Evolutionary conservation across 139 green algal genomes (phyloP), one percentile per base, ranked within the genome.

Genomic region (Diplosphaera chodatii): DNA sequence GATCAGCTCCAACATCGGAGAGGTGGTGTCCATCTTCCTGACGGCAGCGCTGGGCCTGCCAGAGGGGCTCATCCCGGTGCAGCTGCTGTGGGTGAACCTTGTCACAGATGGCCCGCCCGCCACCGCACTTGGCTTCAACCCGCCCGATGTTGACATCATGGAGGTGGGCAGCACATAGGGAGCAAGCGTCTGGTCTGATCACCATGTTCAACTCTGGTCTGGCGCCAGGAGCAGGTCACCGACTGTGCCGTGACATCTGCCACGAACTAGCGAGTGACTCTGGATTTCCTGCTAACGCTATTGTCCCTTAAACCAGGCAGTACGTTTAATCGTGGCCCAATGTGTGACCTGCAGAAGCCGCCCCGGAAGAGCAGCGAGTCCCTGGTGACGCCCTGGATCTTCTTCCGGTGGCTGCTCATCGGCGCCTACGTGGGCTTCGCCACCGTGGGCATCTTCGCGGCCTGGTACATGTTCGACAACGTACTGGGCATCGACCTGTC

Each of bases 41-140:
- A 97, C 96, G 1, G 95, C 95, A 2, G 91, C 93, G 10, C 85
- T 98, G 37, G 96, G 94, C 27, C 81, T 99, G 73, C 96, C 96
- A 1, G 95, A 99, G 83, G 88, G 88, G 65, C 88, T 98, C 31
- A 95, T 98, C 40, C 94, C 94, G 40, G 94, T 98, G 67, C 88
- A 96, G 84, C 85, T 98, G 80, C 89, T 97, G 68, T 99, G 96
- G 96, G 95, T 99, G 10, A 99, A 99, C 82, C 88, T 99, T 41
- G 96, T 99, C 23, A 99, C 95, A 1, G 96, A 99, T 75, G 96
- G 96, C 2, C 94, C 95, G 6, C 96, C 96, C 32, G 96, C 96
- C 64, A 99, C 96, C 1, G 96, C 96, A 13, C 89, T 99, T 23
- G 93, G 95, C n/a, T 97, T 97, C 82, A 97, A 97, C 77, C 91